Percentiles rank a stretch among this genome's conserved stretches.
phyloP scores from a whole-genome alignment of 768 basidiomycete species.

The Calocybe indica region DNA sequence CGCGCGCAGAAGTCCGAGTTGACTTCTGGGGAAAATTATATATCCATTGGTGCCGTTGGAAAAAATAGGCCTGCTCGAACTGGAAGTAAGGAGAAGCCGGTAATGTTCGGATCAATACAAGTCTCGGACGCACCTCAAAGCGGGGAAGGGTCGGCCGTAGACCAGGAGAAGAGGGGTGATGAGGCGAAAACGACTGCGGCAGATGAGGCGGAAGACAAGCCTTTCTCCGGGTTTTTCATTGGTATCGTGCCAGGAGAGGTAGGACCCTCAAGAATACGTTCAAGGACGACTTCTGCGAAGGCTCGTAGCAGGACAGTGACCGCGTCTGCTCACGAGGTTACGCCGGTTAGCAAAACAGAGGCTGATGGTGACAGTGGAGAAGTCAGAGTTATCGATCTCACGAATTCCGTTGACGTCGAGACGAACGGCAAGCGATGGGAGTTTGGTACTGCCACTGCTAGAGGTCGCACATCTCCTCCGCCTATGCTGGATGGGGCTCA shows the following conservation, averaged over 20 bases:
- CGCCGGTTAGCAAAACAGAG: conserved; percentile 3
- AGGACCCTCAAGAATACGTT: conserved; percentile 24
- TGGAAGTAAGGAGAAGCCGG: conserved; percentile 19
- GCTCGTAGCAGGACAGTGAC: conserved; percentile 9
- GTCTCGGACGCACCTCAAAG: conserved; percentile 18
- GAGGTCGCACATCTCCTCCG: conserved; percentile 1
- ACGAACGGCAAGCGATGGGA: conserved; percentile 28
- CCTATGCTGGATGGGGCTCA: too few relatives aligned
- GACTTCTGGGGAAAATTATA: background rate
- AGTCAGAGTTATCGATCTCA: conserved; percentile 25
- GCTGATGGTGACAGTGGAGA: conserved; percentile 1
- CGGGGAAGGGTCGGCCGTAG: conserved; percentile 14
- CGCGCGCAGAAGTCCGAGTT: background rate
- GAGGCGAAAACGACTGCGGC: conserved; percentile 6
- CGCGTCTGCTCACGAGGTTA: conserved; percentile 1
- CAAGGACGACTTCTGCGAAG: conserved; percentile 21
- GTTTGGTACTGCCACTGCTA: conserved; percentile 41
- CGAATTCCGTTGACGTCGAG: conserved; percentile 23
- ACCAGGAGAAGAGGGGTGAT: background rate
- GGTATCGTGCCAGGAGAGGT: conserved; percentile 27
- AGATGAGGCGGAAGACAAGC: conserved; percentile 18
- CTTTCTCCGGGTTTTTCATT: conserved; percentile 35
- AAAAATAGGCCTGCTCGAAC: background rate
- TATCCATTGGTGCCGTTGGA: background rate
- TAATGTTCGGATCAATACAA: conserved; percentile 51